Evolutionary conservation across 371 early-diverging fungal genomes (phyloP).

Genomic region (Apophysomyces trapeziformis): DNA sequence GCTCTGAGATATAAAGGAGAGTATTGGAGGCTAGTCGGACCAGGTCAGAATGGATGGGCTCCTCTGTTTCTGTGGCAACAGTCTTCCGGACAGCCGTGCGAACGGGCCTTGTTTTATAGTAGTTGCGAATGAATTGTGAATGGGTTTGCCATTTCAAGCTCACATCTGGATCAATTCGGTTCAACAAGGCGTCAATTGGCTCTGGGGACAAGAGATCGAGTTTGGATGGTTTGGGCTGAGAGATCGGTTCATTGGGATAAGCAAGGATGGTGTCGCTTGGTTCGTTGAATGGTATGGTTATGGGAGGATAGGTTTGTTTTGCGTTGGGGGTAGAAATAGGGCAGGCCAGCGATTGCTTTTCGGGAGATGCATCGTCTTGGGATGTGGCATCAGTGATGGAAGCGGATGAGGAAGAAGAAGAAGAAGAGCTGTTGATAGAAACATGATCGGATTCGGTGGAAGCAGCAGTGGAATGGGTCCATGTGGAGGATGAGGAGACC

Average conservation of each 20-base stretch:
- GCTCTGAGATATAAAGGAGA: background rate
- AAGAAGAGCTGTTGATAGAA: no score
- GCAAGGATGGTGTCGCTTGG: background rate
- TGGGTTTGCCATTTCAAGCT: background rate
- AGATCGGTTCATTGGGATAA: no score
- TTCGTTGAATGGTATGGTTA: background rate
- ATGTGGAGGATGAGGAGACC: background rate
- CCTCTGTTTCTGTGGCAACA: background rate
- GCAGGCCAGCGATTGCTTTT: no score
- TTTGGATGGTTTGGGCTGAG: no score
- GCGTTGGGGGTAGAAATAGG: no score
- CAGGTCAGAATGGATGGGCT: background rate
- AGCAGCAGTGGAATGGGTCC: background rate
- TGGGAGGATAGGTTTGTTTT: no score
- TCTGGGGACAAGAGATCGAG: background rate
- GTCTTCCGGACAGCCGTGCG: background rate
- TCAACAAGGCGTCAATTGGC: background rate
- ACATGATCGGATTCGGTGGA: background rate
- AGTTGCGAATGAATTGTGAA: background rate
- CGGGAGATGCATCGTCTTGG: no score
- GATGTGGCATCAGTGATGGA: background rate
- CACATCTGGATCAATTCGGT: conserved; percentile 1
- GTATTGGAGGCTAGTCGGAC: background rate
- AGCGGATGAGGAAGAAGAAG: background rate
- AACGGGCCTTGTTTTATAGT: background rate